Evolutionary conservation across 192 early-diverging fungal species (phyloP).

Genomic region (Linnemannia elongata): DNA sequence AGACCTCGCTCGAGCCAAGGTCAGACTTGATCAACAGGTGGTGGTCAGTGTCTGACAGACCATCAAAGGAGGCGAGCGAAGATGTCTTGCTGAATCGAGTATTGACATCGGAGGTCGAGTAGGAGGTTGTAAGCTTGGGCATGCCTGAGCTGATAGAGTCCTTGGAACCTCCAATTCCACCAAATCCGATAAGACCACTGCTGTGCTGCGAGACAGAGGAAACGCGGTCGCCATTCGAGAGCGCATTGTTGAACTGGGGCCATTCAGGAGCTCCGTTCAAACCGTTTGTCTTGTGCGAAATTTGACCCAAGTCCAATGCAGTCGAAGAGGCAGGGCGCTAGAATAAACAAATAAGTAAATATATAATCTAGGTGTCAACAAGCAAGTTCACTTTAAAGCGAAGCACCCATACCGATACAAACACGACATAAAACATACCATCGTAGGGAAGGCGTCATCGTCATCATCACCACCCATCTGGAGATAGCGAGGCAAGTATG

Average conservation of each 20-base stretch:
- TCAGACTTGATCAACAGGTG: conserved; percentile 35
- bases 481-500: conserved; percentile 57
- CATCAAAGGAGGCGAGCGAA: conserved; percentile 45
- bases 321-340: conserved; percentile 62
- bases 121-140: conserved; percentile 58
- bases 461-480: conserved; percentile 55
- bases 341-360: background rate
- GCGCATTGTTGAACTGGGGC: conserved; percentile 57
- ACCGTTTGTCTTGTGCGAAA: conserved; percentile 55
- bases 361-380: background rate
- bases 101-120: conserved; percentile 61
- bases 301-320: conserved; percentile 61
- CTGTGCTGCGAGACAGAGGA: conserved; percentile 40
- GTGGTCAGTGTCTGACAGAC: conserved; percentile 17
- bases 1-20: conserved; percentile 37
- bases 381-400: conserved; percentile 1
- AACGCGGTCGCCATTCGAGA: conserved; percentile 22
- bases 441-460: conserved; percentile 60
- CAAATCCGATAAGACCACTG: conserved; percentile 48
- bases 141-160: conserved; percentile 45
- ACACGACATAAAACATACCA: conserved; percentile 43
- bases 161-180: conserved; percentile 20
- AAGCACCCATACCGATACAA: background rate
- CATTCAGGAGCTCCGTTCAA: conserved; percentile 58
- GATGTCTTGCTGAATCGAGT: conserved; percentile 45